These are phyloP conservation scores for Gymnopilus dilepis DNA, from an alignment of 768 basidiomycete species.

Conservation along the genomic window DNA sequence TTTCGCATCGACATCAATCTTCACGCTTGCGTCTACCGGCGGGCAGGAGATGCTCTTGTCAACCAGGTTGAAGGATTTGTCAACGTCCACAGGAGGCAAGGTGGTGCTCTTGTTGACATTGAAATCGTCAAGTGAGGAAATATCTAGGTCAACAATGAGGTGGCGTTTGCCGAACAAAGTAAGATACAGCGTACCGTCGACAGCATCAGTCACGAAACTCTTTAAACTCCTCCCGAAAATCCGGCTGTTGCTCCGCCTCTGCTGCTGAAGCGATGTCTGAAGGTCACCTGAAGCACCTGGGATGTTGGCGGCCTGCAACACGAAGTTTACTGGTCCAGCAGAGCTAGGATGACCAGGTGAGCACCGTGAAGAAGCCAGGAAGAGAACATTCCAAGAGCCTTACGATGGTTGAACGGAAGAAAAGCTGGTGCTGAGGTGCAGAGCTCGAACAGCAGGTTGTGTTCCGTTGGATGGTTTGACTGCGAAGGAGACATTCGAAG, in stretches of 20 bases:
- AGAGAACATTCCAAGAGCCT: background rate
- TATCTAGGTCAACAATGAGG: slow-evolving; percentile 21
- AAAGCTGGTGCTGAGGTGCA: slow-evolving; percentile 48
- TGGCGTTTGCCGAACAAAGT: background rate
- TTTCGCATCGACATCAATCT: slow-evolving; percentile 35
- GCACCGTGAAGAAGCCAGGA: background rate
- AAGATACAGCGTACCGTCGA: slow-evolving; percentile 29
- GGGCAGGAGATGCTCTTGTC: slow-evolving; percentile 34
- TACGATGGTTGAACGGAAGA: slow-evolving; percentile 12
- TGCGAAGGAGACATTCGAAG: slow-evolving; percentile 30
- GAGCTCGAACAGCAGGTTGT: slow-evolving; percentile 41
- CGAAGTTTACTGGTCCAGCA: slow-evolving; percentile 37
- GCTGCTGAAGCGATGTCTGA: slow-evolving; percentile 18
- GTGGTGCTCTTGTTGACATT: slow-evolving; percentile 34
- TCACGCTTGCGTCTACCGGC: slow-evolving; percentile 28
- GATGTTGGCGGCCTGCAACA: slow-evolving; percentile 37
- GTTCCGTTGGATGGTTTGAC: slow-evolving; percentile 40
- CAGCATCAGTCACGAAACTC: slow-evolving; percentile 34
- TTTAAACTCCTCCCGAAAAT: slow-evolving; percentile 29
- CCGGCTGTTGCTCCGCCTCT: slow-evolving; percentile 20
- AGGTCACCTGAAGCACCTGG: slow-evolving; percentile 36
- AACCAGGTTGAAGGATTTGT: slow-evolving; percentile 38
- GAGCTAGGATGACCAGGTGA: slow-evolving; percentile 3
- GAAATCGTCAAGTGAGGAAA: slow-evolving; percentile 35
- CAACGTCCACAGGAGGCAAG: slow-evolving; percentile 36